Conservation (phyloP, 495 filamentous ascomycete species). For the Lasiosphaeriaceae sp. region DNA sequence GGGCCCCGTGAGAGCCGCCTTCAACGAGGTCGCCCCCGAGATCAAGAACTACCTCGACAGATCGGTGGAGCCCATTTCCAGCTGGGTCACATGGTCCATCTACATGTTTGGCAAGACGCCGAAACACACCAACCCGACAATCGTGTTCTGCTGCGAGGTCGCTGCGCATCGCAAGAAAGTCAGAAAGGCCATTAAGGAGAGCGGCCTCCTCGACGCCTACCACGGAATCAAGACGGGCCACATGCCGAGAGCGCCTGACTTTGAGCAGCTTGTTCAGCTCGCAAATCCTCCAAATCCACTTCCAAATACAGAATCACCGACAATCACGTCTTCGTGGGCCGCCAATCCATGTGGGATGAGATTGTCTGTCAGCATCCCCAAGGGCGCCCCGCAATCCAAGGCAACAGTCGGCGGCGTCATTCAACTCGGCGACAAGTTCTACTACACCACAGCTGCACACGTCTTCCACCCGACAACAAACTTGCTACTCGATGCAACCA, state of each 20-base stretch:
- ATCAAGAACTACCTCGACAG: conserved; percentile 4
- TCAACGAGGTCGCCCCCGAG: conserved; percentile 6
- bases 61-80: conserved; percentile 5
- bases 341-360: background rate
- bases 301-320: too few species aligned
- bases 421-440: conserved; percentile 3
- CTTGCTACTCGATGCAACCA: background rate
- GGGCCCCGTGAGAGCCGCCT: background rate
- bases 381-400: background rate
- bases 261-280: conserved; percentile 1
- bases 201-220: conserved; percentile 6
- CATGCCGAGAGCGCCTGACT: conserved; percentile 5
- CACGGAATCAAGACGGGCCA: conserved; percentile 6
- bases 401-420: conserved; percentile 4
- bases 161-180: conserved; percentile 5
- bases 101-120: conserved; percentile 5
- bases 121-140: conserved; percentile 2
- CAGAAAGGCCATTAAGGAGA: conserved; percentile 4
- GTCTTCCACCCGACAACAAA: conserved; percentile 1
- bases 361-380: background rate
- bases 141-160: conserved; percentile 6
- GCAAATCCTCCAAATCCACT: background rate
- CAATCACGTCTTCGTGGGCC: background rate
- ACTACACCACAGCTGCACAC: conserved; percentile 6
- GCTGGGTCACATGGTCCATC: conserved; percentile 8